A percentile compares a stretch with the other conserved stretches of the same genome.
These are phyloP conservation scores for Dacryopinax primogenitus DNA, from an alignment of 768 basidiomycete genomes.

Conservation along the genomic window DNA sequence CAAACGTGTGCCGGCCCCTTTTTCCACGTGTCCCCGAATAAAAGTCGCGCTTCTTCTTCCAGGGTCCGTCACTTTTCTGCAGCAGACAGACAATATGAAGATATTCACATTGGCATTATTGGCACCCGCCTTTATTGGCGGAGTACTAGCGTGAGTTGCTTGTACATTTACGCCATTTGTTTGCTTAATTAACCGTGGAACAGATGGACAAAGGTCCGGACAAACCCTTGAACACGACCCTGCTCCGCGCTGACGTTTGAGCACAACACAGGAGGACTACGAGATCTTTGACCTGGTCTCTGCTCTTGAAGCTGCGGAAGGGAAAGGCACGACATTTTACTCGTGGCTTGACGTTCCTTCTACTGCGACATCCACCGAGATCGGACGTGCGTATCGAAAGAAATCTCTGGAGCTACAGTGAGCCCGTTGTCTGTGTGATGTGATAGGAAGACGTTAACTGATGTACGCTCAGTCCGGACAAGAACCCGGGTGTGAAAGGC, in stretches of 20 bases:
- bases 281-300: constrained; percentile 92
- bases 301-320: constrained; percentile 67
- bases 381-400: constrained; percentile 82
- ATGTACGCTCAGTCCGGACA: constrained; percentile 60
- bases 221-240: neutral
- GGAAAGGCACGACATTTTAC: constrained; percentile 90
- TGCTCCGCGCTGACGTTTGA: neutral
- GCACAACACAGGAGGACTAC: constrained; percentile 60
- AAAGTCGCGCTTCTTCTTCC: neutral
- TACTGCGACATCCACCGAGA: constrained; percentile 60
- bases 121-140: neutral
- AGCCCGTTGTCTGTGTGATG: constrained; percentile 25
- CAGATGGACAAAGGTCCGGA: constrained; percentile 1
- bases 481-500: constrained; percentile 74
- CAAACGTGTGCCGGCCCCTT: neutral
- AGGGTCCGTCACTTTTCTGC: constrained; percentile 2
- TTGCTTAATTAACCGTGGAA: neutral
- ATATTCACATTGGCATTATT: neutral
- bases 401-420: constrained; percentile 84
- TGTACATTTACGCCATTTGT: neutral
- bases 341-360: constrained; percentile 75
- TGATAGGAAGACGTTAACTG: neutral
- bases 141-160: neutral
- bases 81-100: neutral
- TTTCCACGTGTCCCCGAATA: neutral